A percentile compares a stretch with the other conserved stretches of the same genome.
Evolutionary conservation across 768 basidiomycete genomes (phyloP).

Genomic region (Hericium rajendrae): DNA sequence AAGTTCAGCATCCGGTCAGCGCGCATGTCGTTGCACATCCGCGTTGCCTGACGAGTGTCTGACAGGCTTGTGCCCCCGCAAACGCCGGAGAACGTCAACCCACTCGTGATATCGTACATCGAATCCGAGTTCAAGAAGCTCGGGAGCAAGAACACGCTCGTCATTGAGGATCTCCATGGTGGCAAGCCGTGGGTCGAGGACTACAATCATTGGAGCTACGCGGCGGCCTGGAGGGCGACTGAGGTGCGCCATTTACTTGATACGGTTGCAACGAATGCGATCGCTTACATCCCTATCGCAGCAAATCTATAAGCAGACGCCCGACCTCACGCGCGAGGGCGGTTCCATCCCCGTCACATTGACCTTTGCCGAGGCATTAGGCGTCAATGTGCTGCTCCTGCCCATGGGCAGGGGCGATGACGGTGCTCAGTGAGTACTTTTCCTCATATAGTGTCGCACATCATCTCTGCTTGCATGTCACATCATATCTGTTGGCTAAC

Average conservation of each 20-base stretch:
- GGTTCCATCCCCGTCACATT: conserved; percentile 92
- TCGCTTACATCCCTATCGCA: conserved; percentile 5
- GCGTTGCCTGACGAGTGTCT: too few species aligned
- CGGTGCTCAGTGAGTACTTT: conserved; percentile 69
- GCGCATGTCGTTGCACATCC: background rate
- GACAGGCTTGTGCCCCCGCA: conserved; percentile 76
- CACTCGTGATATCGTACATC: conserved; percentile 62
- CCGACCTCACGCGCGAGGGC: conserved; percentile 85
- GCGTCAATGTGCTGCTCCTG: conserved; percentile 78
- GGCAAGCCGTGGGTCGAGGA: conserved; percentile 89
- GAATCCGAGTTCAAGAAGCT: conserved; percentile 77
- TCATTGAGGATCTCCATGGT: conserved; percentile 61
- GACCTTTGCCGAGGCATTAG: conserved; percentile 83
- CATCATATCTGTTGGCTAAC: too few species aligned
- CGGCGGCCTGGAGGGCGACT: conserved; percentile 82
- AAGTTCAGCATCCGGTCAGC: conserved; percentile 89
- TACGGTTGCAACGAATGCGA: background rate
- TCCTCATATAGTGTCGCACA: background rate
- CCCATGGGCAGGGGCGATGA: conserved; percentile 95
- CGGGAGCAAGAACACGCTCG: conserved; percentile 73
- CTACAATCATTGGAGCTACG: conserved; percentile 85
- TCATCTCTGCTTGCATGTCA: too few species aligned
- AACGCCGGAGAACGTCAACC: conserved; percentile 64
- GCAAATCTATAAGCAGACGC: conserved; percentile 58
- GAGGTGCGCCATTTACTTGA: conserved; percentile 32